phyloP scores from a whole-genome alignment of 768 basidiomycete genomes.

The Artomyces pyxidatus region DNA sequence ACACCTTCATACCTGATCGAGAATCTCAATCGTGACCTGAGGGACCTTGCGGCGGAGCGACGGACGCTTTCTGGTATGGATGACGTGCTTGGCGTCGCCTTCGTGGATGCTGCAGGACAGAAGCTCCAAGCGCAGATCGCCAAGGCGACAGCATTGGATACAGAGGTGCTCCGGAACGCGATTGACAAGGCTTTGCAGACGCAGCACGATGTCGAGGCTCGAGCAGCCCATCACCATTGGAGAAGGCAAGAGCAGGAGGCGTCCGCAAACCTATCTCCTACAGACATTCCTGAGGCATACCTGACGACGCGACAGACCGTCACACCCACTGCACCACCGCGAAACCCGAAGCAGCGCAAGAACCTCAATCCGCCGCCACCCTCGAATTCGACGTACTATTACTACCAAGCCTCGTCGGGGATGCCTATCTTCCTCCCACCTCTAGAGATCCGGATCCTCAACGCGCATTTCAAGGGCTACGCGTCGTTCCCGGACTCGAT shows the following conservation, averaged over 20 bases:
- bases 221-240: constrained; percentile 19
- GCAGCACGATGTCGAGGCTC: constrained; percentile 44
- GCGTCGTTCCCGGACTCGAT: constrained; percentile 79
- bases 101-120: constrained; percentile 70
- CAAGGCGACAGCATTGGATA: constrained; percentile 71
- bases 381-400: constrained; percentile 87
- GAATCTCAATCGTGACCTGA: constrained; percentile 66
- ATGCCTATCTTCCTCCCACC: constrained; percentile 90
- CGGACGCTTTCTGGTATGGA: constrained; percentile 53
- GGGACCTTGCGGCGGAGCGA: constrained; percentile 65
- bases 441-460: constrained; percentile 87
- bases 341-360: constrained; percentile 51
- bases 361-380: constrained; percentile 85
- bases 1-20: constrained; percentile 76
- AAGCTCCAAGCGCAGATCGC: constrained; percentile 75
- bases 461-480: constrained; percentile 77
- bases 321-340: constrained; percentile 25
- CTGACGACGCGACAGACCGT: constrained; percentile 34
- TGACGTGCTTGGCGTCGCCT: constrained; percentile 71
- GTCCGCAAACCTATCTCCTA: constrained; percentile 7
- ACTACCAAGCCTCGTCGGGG: constrained; percentile 91
- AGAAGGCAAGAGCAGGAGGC: constrained; percentile 21
- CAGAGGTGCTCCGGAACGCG: constrained; percentile 49
- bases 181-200: constrained; percentile 58
- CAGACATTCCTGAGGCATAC: constrained; percentile 53